Conservation (phyloP, 352 stramenopile species). For the Pythium sukuiense region DNA sequence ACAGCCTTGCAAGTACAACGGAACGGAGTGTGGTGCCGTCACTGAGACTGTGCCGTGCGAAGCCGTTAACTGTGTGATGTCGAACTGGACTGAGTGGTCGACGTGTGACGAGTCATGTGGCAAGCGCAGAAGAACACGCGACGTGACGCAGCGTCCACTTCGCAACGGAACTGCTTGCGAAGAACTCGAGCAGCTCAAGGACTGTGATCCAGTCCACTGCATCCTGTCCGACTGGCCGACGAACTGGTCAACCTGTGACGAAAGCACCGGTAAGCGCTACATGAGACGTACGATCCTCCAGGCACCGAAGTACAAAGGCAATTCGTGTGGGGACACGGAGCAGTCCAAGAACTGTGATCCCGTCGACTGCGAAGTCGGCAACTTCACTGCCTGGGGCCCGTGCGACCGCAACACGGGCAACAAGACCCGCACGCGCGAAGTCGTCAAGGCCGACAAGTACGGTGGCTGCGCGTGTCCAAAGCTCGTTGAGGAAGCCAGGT, state of each 20-base stretch:
- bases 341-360: conserved; percentile 47
- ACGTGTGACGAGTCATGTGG: conserved; percentile 49
- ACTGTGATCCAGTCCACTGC: conserved; percentile 21
- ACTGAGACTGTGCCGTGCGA: conserved; percentile 22
- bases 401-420: conserved; percentile 29
- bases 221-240: conserved; percentile 17
- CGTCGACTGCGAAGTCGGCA: conserved; percentile 47
- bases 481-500: conserved; percentile 38
- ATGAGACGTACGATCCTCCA: conserved; percentile 47
- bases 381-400: conserved; percentile 40
- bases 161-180: conserved; percentile 10
- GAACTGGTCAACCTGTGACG: conserved; percentile 26
- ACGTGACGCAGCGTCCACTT: conserved; percentile 20
- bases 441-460: conserved; percentile 50
- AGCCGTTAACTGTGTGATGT: conserved; percentile 17
- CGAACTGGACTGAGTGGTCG: conserved; percentile 34
- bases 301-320: conserved; percentile 39
- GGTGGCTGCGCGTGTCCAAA: conserved; percentile 46
- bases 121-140: conserved; percentile 31
- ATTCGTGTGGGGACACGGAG: conserved; percentile 31
- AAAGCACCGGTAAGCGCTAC: conserved; percentile 23
- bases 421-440: conserved; percentile 38
- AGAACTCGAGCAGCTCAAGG: conserved; percentile 15
- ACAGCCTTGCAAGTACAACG: conserved; percentile 37
- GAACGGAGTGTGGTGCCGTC: conserved; percentile 31